These are phyloP conservation scores for Yamadazyma kitorensis DNA, from an alignment of 805 yeast species.

Conservation along the genomic window DNA sequence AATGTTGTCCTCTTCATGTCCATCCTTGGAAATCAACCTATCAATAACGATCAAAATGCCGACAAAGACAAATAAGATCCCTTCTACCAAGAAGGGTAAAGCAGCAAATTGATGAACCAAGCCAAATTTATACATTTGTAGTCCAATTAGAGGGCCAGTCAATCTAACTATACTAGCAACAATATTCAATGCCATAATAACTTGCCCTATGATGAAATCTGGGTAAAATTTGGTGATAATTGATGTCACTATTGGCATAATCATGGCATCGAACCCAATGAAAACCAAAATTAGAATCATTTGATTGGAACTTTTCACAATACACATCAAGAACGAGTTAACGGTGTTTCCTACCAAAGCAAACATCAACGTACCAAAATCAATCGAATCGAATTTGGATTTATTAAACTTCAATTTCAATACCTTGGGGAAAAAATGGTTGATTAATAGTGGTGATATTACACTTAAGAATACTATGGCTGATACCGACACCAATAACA, in stretches of 20 bases:
- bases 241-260: constrained; percentile 56
- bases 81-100: constrained; percentile 6
- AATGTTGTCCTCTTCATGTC: too few species aligned
- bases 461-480: constrained; percentile 1
- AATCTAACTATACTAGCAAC: constrained; percentile 1
- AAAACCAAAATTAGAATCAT: constrained; percentile 36
- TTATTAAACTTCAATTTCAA: constrained; percentile 6
- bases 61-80: background rate
- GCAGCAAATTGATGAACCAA: constrained; percentile 5
- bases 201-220: constrained; percentile 18
- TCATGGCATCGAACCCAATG: constrained; percentile 45
- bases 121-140: constrained; percentile 9
- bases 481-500: background rate
- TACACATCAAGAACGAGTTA: background rate
- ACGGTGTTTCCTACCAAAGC: background rate
- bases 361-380: constrained; percentile 4
- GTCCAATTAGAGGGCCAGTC: constrained; percentile 1
- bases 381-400: constrained; percentile 9
- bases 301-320: constrained; percentile 33
- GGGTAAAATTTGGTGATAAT: constrained; percentile 58
- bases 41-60: background rate
- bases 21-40: too few species aligned
- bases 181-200: constrained; percentile 6
- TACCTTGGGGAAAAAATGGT: constrained; percentile 5
- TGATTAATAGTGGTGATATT: constrained; percentile 5